Evolutionary conservation across 2,329 filamentous ascomycete genomes (phyloP).

Genomic region (Rasamsonia emersonii): DNA sequence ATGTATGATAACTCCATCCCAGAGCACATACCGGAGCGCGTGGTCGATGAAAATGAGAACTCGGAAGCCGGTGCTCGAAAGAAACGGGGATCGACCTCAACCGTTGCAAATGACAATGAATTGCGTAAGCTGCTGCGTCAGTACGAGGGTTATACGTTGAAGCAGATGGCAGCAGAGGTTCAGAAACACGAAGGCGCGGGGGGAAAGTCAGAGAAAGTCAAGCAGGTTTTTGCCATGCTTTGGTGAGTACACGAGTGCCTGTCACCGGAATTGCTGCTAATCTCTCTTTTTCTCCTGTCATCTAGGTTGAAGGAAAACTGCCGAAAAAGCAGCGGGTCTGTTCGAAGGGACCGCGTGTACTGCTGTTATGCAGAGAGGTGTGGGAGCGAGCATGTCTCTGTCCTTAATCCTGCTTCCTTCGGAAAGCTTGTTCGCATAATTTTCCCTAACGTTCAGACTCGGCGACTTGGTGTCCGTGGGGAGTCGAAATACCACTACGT

Average conservation of each 20-base stretch:
- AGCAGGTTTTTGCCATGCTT: constrained; percentile 45
- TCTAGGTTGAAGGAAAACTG: constrained; percentile 41
- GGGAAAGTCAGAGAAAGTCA: constrained; percentile 43
- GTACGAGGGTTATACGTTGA: constrained; percentile 37
- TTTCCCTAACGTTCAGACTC: constrained; percentile 88
- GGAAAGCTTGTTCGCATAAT: constrained; percentile 94
- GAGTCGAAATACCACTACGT: constrained; percentile 97
- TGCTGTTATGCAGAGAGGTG: constrained; percentile 91
- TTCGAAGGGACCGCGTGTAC: constrained; percentile 87
- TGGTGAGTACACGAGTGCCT: constrained; percentile 29
- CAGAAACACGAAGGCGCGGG: constrained; percentile 41
- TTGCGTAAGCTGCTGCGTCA: constrained; percentile 39
- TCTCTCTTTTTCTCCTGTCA: constrained; percentile 1
- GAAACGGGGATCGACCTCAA: constrained; percentile 40
- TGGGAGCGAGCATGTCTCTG: constrained; percentile 85
- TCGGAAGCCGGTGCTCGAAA: constrained; percentile 36
- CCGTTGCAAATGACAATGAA: constrained; percentile 42
- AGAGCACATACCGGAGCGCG: constrained; percentile 33
- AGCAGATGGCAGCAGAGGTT: constrained; percentile 41
- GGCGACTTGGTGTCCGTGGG: constrained; percentile 82
- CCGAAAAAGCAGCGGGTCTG: constrained; percentile 50
- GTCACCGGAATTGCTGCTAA: constrained; percentile 7
- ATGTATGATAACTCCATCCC: constrained; percentile 36
- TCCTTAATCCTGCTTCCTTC: constrained; percentile 93
- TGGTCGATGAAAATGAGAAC: constrained; percentile 33